These are phyloP conservation scores for Prasinococcaceae sp. DNA, from an alignment of 139 green algal species.

Conservation along the genomic window DNA sequence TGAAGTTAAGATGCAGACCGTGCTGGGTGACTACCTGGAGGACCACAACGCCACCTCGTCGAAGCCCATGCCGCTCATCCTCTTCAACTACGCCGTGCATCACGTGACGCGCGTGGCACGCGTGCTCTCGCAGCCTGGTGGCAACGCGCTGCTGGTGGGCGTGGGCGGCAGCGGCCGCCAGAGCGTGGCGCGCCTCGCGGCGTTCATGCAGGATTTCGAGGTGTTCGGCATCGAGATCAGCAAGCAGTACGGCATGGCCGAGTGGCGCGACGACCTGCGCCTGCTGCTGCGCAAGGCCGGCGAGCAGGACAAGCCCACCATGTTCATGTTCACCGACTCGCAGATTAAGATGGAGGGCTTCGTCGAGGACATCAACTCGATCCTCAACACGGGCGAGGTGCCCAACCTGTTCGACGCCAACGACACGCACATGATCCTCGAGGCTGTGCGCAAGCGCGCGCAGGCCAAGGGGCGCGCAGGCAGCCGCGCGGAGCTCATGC, in stretches of 20 bases:
- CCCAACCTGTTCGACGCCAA: conserved; percentile 50
- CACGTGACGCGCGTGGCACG: conserved; percentile 46
- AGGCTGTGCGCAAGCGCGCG: conserved; percentile 23
- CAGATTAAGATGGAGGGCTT: conserved; percentile 34
- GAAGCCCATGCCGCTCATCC: conserved; percentile 55
- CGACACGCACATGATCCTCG: conserved; percentile 19
- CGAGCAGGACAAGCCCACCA: conserved; percentile 17
- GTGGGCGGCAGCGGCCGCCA: conserved; percentile 51
- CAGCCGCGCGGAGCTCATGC: conserved; percentile 26
- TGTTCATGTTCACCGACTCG: conserved; percentile 35
- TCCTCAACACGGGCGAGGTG: conserved; percentile 41
- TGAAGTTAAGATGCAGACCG: conserved; percentile 18
- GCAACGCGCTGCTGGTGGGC: conserved; percentile 59
- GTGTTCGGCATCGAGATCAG: conserved; percentile 54
- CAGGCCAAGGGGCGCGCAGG: conserved; percentile 20
- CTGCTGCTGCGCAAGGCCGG: conserved; percentile 15
- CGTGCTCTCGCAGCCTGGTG: conserved; percentile 49
- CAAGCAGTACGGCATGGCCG: conserved; percentile 47
- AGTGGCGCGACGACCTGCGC: conserved; percentile 42
- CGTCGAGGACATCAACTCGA: conserved; percentile 27
- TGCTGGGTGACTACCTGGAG: conserved; percentile 42
- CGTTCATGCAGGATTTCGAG: conserved; percentile 49
- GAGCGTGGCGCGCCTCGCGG: conserved; percentile 44
- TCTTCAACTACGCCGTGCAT: conserved; percentile 61
- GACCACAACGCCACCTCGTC: conserved; percentile 56